Evolutionary conservation across 2,329 filamentous ascomycete genomes (phyloP), one percentile per base, ranked within the genome.

Genomic region (Rhytidhysteron rufulum): DNA sequence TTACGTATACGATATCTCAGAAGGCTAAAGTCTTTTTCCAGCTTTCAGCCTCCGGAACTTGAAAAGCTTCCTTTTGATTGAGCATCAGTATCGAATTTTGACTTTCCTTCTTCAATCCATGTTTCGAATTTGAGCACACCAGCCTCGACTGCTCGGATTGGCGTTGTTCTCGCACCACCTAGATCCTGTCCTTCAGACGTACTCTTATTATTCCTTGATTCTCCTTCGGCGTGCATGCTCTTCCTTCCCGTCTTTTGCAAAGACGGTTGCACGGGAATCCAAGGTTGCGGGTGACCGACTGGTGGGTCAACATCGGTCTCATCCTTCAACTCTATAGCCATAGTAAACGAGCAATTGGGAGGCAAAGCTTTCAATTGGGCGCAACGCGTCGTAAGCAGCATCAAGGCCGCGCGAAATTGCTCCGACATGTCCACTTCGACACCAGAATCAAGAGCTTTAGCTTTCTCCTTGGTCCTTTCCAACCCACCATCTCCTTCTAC

Each of bases 301-400:
- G 72, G 72, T 21, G 71, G 64, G 29, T 68, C 63, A 21, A 69
- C 71, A 9, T 74, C 65, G 0, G 71, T 73, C 30, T 81, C 73
- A 17, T 84, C 78, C 29, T 77, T 78, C 48, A 90, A 60, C 63
- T 91, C 86, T 30, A 91, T 75, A 0, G 82, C 83, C n/a, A 91
- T 63, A 0, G 85, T 87, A 61, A 86, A 91, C 0, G 83, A 85
- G 60, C 85, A 88, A 2, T 77, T 76, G 2, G 72, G 65, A 0
- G 85, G 84, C 17, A 89, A 58, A 0, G 73, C 63, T 0, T 63
- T 67, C 46, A 88, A 70, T 40, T 69, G 73, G 44, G 80, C 74
- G 7, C 74, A 79, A 3, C 78, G 74, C 43, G 80, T 76, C 0
- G 79, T 75, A 11, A 91, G 67, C 34, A 78, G 76, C 39, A 77